Evolutionary conservation across 1,284 basidiomycete species (phyloP).

Genomic region (Lignosus rhinocerotis): DNA sequence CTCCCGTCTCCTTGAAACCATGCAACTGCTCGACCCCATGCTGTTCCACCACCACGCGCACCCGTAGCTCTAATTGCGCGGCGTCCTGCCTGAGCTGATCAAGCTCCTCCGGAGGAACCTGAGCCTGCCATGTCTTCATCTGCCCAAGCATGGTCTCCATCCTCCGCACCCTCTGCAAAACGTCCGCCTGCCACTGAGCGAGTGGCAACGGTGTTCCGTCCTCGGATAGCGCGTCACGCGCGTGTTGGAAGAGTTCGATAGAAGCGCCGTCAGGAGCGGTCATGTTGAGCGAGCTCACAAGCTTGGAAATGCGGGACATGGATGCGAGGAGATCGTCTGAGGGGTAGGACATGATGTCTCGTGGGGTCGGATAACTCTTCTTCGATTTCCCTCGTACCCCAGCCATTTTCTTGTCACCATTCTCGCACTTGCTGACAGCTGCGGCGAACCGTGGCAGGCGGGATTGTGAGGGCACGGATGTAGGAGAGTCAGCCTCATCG

Average conservation of each 20-base stretch:
- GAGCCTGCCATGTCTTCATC: constrained; percentile 21
- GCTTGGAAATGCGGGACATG: constrained; percentile 19
- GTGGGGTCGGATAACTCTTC: not conserved
- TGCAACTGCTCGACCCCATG: not conserved
- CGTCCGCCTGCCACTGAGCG: constrained; percentile 19
- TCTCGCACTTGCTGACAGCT: constrained; percentile 14
- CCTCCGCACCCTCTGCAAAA: constrained; percentile 19
- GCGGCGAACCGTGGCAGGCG: constrained; percentile 3
- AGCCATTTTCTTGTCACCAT: constrained; percentile 18
- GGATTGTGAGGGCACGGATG: not conserved
- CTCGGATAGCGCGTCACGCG: constrained; percentile 13
- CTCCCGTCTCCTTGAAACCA: not conserved
- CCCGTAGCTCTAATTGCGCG: constrained; percentile 15
- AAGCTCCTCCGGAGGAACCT: constrained; percentile 16
- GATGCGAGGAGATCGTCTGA: constrained; percentile 20
- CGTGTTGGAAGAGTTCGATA: constrained; percentile 11
- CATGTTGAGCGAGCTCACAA: constrained; percentile 14
- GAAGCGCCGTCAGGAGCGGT: constrained; percentile 8
- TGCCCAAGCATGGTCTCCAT: constrained; percentile 20
- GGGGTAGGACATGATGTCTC: not conserved
- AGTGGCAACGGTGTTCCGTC: constrained; percentile 5
- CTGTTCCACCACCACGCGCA: constrained; percentile 18
- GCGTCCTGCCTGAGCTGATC: constrained; percentile 19
- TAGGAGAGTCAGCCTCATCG: constrained; percentile 2
- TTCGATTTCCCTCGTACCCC: constrained; percentile 20